Percentiles rank a stretch among this genome's conserved stretches.
Conservation (phyloP, 1,284 basidiomycete genomes). For the Ustilago bromivora region DNA sequence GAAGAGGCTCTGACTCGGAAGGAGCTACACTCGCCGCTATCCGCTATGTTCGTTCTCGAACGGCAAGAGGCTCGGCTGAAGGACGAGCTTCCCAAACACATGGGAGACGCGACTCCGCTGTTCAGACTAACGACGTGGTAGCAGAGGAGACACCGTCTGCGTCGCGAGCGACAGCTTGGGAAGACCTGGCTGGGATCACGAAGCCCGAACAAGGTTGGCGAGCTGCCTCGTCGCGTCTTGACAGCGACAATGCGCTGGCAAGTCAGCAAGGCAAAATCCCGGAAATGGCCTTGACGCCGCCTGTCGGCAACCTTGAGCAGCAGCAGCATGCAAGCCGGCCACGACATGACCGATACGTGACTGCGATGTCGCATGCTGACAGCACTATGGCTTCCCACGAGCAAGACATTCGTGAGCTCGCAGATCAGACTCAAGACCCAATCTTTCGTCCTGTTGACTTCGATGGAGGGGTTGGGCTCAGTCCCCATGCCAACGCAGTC, state of each 20-base stretch:
- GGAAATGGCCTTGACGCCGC: not conserved
- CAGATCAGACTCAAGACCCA: not conserved
- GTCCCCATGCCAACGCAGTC: not conserved
- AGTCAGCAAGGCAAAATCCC: not conserved
- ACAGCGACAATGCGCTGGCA: not conserved
- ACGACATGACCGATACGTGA: slow-evolving; percentile 21
- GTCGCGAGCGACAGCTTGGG: slow-evolving; percentile 13
- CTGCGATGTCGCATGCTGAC: slow-evolving; percentile 7
- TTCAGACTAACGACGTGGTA: not conserved
- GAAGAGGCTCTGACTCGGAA: slow-evolving; percentile 21
- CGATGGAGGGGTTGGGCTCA: not conserved
- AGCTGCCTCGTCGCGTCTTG: not conserved
- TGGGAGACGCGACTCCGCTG: not conserved
- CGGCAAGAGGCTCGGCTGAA: too few species aligned
- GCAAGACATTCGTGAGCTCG: not conserved
- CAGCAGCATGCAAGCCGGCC: not conserved
- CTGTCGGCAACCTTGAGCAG: not conserved
- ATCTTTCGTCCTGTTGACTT: not conserved
- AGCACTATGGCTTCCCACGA: not conserved
- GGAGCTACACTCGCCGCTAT: slow-evolving; percentile 17
- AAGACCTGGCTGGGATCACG: slow-evolving; percentile 16
- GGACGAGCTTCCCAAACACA: not conserved
- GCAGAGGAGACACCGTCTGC: not conserved
- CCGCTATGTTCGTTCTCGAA: slow-evolving; percentile 1
- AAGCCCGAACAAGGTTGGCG: not conserved